Evolutionary conservation across 352 stramenopile genomes (phyloP).

Genomic region (Pythium dissotocum): DNA sequence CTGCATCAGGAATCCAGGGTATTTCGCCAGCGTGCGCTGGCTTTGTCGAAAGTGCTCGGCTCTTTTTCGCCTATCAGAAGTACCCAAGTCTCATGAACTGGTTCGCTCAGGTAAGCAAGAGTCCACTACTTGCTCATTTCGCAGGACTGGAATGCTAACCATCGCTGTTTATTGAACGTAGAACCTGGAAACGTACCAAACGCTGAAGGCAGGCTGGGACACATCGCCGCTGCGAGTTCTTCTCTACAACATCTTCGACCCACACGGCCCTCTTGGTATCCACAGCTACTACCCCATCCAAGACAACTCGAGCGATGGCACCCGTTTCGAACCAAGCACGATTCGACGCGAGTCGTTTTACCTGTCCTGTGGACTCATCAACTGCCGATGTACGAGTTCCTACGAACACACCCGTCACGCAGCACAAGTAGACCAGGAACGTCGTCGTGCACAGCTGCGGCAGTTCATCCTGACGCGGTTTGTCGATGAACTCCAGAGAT

Average conservation of each 20-base stretch:
- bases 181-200: conserved; percentile 82
- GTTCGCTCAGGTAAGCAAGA: conserved; percentile 67
- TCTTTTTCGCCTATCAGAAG: conserved; percentile 83
- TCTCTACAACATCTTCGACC: conserved; percentile 77
- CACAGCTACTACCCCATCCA: conserved; percentile 81
- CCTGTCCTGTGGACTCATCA: conserved; percentile 67
- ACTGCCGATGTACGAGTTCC: conserved; percentile 58
- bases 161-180: conserved; percentile 21
- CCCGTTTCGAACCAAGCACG: conserved; percentile 38
- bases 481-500: conserved; percentile 47
- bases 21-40: conserved; percentile 45
- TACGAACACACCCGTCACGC: conserved; percentile 54
- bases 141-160: background rate
- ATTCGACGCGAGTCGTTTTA: conserved; percentile 82
- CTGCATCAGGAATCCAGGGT: conserved; percentile 6
- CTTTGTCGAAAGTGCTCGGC: conserved; percentile 72
- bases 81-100: conserved; percentile 81
- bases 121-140: too few species aligned
- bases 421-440: background rate
- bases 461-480: conserved; percentile 63
- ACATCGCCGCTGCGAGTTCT: conserved; percentile 66
- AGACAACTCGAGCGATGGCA: conserved; percentile 7
- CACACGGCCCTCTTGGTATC: conserved; percentile 75
- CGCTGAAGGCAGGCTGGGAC: conserved; percentile 59
- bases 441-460: conserved; percentile 34